Evolutionary conservation across 768 basidiomycete genomes (phyloP), one percentile per base, ranked within the genome.

Genomic region (Boletus sensibilis): DNA sequence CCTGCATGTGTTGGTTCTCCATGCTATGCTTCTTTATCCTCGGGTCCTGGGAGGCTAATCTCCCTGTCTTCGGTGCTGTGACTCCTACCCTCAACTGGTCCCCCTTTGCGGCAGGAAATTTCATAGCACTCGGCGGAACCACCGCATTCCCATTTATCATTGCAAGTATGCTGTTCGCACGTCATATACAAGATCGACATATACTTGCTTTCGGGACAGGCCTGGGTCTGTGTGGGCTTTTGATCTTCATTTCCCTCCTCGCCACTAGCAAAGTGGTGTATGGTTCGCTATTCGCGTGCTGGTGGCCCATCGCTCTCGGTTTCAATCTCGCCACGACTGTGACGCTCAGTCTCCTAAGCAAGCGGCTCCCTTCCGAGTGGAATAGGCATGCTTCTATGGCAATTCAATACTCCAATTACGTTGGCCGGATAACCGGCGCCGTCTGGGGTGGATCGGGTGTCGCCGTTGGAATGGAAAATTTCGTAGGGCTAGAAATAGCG

Each of bases 1-100:
- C 77, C 38, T 84, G 80, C 65, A 85, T 88, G 82, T 87, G 84
- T 67, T 88, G 84, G 80, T 84, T 82, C 63, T 77, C 84, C 43
- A 85, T 85, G 82, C 77, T 82, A n/a, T 85, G 79, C 69, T 88
- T 87, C 75, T 85, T 87, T 71, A 77, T 86, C 64, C 81, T 88
- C 55, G 85, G 83, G 10, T 79, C 81, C 14, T 87, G 84, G 85
- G 86, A 88, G 67, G 75, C 82, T 44, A 86, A 86, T 67, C 80
- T 87, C 50, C 86, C 85, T 37, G 78, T 87, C 55, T 86, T 81
- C 65, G 78, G 80, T 25, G 77, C 79, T 42, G 64, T 59, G 21
- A 68, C 62, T 5, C 65, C 70, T 18, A 63, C 69, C 21, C 80
- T 86, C 64, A 66, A 76, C 63, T 86, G 81, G 76, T 78, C 80